phyloP scores from a whole-genome alignment of 164 flowering plant species.

The Brasenia schreberi region DNA sequence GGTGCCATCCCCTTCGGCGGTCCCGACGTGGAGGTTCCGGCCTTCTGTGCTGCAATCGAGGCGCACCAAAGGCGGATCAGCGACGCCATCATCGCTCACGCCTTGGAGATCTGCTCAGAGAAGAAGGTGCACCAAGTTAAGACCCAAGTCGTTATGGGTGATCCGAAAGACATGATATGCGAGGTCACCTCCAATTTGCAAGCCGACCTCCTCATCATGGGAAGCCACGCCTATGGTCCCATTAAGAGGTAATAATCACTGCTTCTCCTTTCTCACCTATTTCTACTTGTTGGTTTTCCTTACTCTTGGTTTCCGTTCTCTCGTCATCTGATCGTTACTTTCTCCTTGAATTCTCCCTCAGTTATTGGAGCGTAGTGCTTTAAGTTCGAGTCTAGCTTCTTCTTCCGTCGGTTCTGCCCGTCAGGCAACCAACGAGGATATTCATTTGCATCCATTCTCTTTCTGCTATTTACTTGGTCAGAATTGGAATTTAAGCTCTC shows the following conservation, averaged over 20 bases:
- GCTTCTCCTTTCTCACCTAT: background rate
- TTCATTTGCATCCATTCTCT: too few relatives aligned
- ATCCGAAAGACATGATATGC: constrained; percentile 76
- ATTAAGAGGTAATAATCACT: constrained; percentile 45
- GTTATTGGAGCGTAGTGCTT: too few relatives aligned
- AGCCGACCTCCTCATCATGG: constrained; percentile 85
- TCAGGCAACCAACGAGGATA: too few relatives aligned
- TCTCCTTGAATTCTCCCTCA: too few relatives aligned
- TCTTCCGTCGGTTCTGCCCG: too few relatives aligned
- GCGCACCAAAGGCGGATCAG: constrained; percentile 64
- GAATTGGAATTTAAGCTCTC: too few relatives aligned
- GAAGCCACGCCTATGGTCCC: constrained; percentile 59
- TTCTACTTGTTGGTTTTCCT: too few relatives aligned
- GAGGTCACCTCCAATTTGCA: constrained; percentile 43
- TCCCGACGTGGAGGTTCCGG: constrained; percentile 74
- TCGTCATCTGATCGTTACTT: too few relatives aligned
- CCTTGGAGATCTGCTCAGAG: constrained; percentile 40
- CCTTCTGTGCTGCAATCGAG: constrained; percentile 70
- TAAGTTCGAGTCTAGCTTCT: too few relatives aligned
- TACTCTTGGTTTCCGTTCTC: too few relatives aligned
- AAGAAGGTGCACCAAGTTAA: constrained; percentile 41
- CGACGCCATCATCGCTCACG: constrained; percentile 51
- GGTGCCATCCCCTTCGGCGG: constrained; percentile 79
- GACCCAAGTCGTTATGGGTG: constrained; percentile 51
- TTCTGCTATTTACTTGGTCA: too few relatives aligned